Evolutionary conservation across 441 rosid species (phyloP), one percentile per base, ranked within the genome.

Genomic region (Hypseocharis bilobata): DNA sequence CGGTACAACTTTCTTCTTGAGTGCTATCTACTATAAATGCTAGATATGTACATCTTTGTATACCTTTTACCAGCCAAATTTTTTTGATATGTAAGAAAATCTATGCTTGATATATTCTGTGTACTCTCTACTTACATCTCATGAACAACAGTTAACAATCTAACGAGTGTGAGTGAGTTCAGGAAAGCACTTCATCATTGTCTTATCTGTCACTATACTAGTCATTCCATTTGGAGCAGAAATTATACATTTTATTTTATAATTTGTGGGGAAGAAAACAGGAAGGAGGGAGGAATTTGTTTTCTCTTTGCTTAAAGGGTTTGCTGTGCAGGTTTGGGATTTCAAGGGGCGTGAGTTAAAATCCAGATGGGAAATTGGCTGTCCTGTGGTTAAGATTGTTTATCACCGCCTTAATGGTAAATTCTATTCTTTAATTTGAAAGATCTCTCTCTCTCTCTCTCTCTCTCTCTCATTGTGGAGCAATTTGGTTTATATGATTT

Each of bases 321-420:
- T 61, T 60, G 45, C 29, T 19, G 6, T 79, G 72, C 73, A 93
- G 97, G 92, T 94, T 67, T 94, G 97, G 99, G 91, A 89, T 85
- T 94, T 94, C 81, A 94, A 89, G 72, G 85, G 84, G 64, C 76
- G 82, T 27, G 85, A 73, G 70, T 45, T 88, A 51, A 89, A 84
- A 78, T 85, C 95, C 57, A 81, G 77, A 74, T 91, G 87, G 97
- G 91, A 91, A 80, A 68, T 88, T 67, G 96, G 89, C 25, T 83
- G 87, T 76, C 70, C 88, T 71, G 65, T 89, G 75, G 88, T 85
- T 65, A 89, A 89, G 84, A 83, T 86, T 63, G 84, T 85, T 32
- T 80, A 82, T 74, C 96, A 88, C 78, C 88, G 92, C 47, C 74
- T 81, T 16, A 91, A 91, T 70, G 97, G 97, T 93, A 78, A 64